These are phyloP conservation scores for Epichloe brachyelytri DNA, from an alignment of 2,329 filamentous ascomycete genomes.

Conservation along the genomic window DNA sequence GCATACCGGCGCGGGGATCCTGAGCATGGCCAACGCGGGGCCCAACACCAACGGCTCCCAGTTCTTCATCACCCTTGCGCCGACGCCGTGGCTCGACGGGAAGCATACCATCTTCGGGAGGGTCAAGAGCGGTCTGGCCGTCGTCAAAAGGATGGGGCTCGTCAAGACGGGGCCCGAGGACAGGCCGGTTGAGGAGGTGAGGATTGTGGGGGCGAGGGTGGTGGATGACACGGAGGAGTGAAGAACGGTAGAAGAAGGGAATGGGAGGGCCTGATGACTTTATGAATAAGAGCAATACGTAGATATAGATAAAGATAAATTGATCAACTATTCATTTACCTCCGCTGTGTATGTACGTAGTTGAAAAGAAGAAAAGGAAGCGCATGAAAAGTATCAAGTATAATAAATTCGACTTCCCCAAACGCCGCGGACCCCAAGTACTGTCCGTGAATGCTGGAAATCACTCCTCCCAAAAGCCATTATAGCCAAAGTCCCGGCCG, in stretches of 20 bases:
- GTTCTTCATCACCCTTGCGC: slow-evolving; percentile 91
- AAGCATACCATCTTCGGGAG: slow-evolving; percentile 96
- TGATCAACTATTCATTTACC: background rate
- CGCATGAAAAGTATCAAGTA: background rate
- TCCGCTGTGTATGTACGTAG: background rate
- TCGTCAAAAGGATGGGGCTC: slow-evolving; percentile 79
- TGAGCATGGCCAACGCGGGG: slow-evolving; percentile 93
- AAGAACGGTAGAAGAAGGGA: background rate
- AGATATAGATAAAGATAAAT: rapidly evolving
- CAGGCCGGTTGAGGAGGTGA: slow-evolving; percentile 68
- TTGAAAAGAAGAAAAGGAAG: background rate
- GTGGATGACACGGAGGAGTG: slow-evolving; percentile 36
- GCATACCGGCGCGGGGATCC: slow-evolving; percentile 84
- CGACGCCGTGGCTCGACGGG: slow-evolving; percentile 90
- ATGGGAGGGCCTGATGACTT: no score
- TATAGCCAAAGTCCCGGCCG: slow-evolving; percentile 9
- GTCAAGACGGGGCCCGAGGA: slow-evolving; percentile 77
- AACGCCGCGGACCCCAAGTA: slow-evolving; percentile 10
- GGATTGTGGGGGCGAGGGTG: slow-evolving; percentile 60
- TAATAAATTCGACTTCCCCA: background rate
- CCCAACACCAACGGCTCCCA: slow-evolving; percentile 89
- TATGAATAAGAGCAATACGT: no score
- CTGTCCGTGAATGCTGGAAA: slow-evolving; percentile 10
- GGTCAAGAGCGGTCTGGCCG: slow-evolving; percentile 68
- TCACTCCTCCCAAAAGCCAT: slow-evolving; percentile 3